A percentile compares a stretch with the other conserved stretches of the same genome.
Conservation (phyloP, 1,139 yeast species). For the Pichia sp. region DNA sequence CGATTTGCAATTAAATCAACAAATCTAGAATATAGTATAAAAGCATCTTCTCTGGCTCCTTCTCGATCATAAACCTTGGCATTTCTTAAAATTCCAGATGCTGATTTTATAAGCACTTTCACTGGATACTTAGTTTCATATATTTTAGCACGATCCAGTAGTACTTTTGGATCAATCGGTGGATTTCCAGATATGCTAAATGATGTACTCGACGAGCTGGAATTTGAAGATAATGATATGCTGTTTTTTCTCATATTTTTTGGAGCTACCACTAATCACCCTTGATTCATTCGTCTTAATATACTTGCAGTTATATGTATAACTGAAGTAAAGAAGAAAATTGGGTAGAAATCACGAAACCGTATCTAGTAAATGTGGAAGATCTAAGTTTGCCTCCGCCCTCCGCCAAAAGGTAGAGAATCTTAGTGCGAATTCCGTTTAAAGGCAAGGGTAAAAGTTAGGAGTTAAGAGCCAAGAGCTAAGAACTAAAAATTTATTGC, state of each 20-base stretch:
- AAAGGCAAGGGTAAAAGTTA: not conserved
- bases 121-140: conserved; percentile 38
- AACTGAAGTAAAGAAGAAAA: too few species aligned
- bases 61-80: conserved; percentile 40
- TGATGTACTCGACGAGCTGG: conserved; percentile 17
- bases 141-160: conserved; percentile 36
- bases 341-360: too few species aligned
- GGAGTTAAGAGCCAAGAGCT: too few species aligned
- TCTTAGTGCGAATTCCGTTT: not conserved
- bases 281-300: too few species aligned
- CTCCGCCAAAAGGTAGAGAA: conserved; percentile 27
- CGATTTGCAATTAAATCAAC: conserved; percentile 43
- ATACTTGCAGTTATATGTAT: too few species aligned
- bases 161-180: conserved; percentile 29
- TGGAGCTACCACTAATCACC: not conserved
- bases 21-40: conserved; percentile 42
- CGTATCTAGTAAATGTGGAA: too few species aligned
- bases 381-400: conserved; percentile 36
- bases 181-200: conserved; percentile 13
- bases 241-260: conserved; percentile 3
- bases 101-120: conserved; percentile 40
- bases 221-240: conserved; percentile 11
- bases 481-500: too few species aligned
- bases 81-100: conserved; percentile 36
- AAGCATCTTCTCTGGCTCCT: conserved; percentile 39